Conservation (phyloP, 768 basidiomycete genomes). For the Hygrophoropsis aurantiaca region DNA sequence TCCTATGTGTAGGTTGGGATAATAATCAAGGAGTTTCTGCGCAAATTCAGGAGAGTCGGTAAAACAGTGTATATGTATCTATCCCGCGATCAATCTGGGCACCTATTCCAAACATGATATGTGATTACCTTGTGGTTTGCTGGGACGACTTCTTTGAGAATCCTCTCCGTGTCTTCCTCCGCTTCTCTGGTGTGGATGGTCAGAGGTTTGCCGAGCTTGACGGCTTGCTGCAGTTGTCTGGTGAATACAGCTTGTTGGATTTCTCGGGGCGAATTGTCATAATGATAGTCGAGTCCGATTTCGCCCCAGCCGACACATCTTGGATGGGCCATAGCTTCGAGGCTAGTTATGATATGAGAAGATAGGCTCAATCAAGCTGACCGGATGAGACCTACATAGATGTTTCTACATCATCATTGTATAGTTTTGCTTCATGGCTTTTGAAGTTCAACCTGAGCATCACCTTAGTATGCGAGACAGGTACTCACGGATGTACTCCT, state of each 20-base stretch:
- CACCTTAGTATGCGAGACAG: not conserved
- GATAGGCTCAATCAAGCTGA: not conserved
- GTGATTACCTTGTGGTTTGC: slow-evolving; percentile 58
- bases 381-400: slow-evolving; percentile 52
- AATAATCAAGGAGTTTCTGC: slow-evolving; percentile 66
- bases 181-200: slow-evolving; percentile 89
- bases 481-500: slow-evolving; percentile 75
- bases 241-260: slow-evolving; percentile 66
- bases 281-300: slow-evolving; percentile 86
- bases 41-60: slow-evolving; percentile 81
- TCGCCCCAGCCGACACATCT: slow-evolving; percentile 89
- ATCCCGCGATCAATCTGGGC: not conserved
- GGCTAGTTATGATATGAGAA: slow-evolving; percentile 32
- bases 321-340: slow-evolving; percentile 77
- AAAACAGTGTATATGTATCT: slow-evolving; percentile 90
- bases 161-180: slow-evolving; percentile 76
- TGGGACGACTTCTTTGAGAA: slow-evolving; percentile 76
- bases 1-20: slow-evolving; percentile 81
- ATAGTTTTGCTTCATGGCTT: slow-evolving; percentile 72
- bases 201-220: slow-evolving; percentile 69
- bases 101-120: not conserved
- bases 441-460: not conserved
- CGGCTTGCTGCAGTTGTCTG: slow-evolving; percentile 68
- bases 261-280: slow-evolving; percentile 72
- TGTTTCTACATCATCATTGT: slow-evolving; percentile 65